These are phyloP conservation scores for Novakomyces olei DNA, from an alignment of 805 yeast species.

Conservation along the genomic window DNA sequence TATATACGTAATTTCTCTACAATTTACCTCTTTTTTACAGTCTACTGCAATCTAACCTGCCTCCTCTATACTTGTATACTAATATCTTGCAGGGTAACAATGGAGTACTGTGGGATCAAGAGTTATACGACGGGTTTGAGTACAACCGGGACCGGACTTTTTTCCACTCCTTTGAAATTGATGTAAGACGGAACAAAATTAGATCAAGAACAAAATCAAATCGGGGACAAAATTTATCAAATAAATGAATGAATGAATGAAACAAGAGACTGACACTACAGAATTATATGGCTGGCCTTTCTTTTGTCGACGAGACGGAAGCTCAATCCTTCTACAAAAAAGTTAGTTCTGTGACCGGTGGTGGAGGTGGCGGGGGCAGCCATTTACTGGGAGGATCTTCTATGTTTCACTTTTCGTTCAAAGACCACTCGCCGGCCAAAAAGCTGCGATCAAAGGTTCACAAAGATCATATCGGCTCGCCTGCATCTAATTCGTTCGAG, in stretches of 20 bases:
- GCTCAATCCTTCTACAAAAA: conserved; percentile 70
- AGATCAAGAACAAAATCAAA: too few species aligned
- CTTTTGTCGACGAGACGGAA: conserved; percentile 73
- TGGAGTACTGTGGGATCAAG: conserved; percentile 96
- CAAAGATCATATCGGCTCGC: too few species aligned
- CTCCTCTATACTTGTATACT: neutral
- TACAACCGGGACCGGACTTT: conserved; percentile 87
- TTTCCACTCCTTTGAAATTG: conserved; percentile 86
- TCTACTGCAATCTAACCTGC: neutral
- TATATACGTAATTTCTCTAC: conserved; percentile 16
- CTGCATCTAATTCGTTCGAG: too few species aligned
- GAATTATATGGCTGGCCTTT: conserved; percentile 57
- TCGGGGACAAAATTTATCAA: too few species aligned
- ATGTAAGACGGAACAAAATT: conserved; percentile 83
- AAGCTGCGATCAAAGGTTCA: too few species aligned
- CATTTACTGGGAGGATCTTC: too few species aligned
- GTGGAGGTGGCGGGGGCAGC: too few species aligned
- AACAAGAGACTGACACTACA: too few species aligned
- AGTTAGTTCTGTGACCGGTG: too few species aligned
- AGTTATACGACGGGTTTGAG: conserved; percentile 64
- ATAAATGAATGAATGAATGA: too few species aligned
- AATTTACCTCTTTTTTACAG: neutral
- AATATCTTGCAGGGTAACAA: conserved; percentile 28
- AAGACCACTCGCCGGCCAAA: too few species aligned
- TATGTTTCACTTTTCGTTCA: too few species aligned